Evolutionary conservation across 345 rosid species (phyloP).

Genomic region (Citrus reticulata): DNA sequence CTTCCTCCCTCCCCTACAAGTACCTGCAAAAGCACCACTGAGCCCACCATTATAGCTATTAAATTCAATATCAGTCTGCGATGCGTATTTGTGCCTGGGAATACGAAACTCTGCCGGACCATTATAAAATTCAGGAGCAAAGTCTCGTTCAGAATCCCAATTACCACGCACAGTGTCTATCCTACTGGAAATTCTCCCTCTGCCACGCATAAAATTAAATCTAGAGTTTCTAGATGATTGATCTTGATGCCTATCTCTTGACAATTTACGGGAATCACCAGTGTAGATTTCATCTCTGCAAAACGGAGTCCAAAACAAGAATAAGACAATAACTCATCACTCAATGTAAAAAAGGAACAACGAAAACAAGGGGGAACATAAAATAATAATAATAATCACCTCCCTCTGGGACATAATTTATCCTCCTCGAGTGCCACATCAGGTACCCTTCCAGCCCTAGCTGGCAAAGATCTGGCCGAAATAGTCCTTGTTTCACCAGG

Average conservation of each 20-base stretch:
- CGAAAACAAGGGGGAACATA: conserved; percentile 1
- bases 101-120: conserved; percentile 29
- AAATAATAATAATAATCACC: conserved; percentile 53
- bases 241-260: conserved; percentile 56
- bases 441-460: conserved; percentile 44
- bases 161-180: conserved; percentile 37
- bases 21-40: conserved; percentile 47
- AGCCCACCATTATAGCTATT: conserved; percentile 43
- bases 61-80: conserved; percentile 44
- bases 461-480: conserved; percentile 41
- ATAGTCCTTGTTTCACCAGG: conserved; percentile 42
- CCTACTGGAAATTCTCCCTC: conserved; percentile 57
- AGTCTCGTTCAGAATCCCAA: conserved; percentile 47
- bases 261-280: conserved; percentile 39
- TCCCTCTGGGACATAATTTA: conserved; percentile 52
- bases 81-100: conserved; percentile 37
- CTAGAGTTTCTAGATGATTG: conserved; percentile 50
- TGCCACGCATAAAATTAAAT: conserved; percentile 48
- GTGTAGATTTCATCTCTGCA: conserved; percentile 43
- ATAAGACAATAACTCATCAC: neutral
- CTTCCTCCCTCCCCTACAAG: conserved; percentile 61
- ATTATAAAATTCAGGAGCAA: conserved; percentile 35
- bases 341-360: neutral
- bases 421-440: conserved; percentile 51
- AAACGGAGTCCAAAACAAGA: conserved; percentile 16